A percentile compares a stretch with the other conserved stretches of the same genome.
phyloP scores from a whole-genome alignment of 169 alveolate species.

The Cardiosporidium cionae region DNA sequence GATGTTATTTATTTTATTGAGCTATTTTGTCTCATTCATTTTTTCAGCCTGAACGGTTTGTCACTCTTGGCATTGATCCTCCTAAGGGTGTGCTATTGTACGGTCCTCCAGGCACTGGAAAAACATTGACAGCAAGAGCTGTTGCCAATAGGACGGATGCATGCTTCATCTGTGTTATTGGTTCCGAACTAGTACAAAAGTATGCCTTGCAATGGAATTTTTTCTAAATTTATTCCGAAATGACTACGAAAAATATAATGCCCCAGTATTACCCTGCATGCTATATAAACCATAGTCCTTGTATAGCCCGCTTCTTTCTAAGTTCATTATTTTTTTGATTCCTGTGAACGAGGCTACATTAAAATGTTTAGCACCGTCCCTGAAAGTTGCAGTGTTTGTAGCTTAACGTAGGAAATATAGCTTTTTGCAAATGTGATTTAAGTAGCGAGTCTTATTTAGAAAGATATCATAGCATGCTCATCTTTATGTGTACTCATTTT shows the following conservation, averaged over 20 bases:
- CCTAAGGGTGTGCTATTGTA: slow-evolving; percentile 96
- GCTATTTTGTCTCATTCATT: too few relatives aligned
- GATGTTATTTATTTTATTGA: too few relatives aligned
- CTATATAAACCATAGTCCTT: neutral
- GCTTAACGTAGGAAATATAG: too few relatives aligned
- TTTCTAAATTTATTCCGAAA: too few relatives aligned
- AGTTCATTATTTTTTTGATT: too few relatives aligned
- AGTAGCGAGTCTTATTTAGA: too few relatives aligned
- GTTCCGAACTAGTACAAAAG: slow-evolving; percentile 97
- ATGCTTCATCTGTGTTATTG: slow-evolving; percentile 96
- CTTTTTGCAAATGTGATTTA: too few relatives aligned
- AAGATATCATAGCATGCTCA: slow-evolving; percentile 10
- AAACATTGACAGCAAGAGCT: slow-evolving; percentile 97
- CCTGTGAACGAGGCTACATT: too few relatives aligned
- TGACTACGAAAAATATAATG: too few relatives aligned
- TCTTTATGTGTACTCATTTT: neutral
- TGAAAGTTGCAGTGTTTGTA: too few relatives aligned
- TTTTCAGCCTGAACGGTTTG: slow-evolving; percentile 96
- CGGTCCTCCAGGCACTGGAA: slow-evolving; percentile 99
- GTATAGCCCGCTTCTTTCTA: slow-evolving; percentile 8
- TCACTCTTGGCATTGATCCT: slow-evolving; percentile 97
- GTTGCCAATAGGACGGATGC: slow-evolving; percentile 99
- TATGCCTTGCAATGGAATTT: slow-evolving; percentile 13
- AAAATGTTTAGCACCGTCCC: too few relatives aligned
- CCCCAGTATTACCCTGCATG: too few relatives aligned